Percentiles rank a stretch among this genome's conserved stretches.
These are phyloP conservation scores for Fusarium coffeatum DNA, from an alignment of 2,329 filamentous ascomycete genomes.

Conservation along the genomic window DNA sequence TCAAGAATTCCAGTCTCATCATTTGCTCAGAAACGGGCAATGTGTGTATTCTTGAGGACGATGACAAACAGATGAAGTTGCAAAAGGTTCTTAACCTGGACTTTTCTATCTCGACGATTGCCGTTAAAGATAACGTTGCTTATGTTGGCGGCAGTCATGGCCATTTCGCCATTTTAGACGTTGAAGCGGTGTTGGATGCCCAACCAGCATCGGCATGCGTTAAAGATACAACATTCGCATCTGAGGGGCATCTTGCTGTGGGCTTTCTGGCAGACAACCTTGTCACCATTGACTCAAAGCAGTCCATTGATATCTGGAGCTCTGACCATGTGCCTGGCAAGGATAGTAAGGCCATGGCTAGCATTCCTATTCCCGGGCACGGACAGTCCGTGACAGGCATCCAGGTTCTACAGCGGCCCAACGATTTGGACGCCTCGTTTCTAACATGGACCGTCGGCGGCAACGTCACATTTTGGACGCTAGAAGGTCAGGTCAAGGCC, in stretches of 20 bases:
- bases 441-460: constrained; percentile 91
- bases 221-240: constrained; percentile 53
- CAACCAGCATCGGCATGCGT: constrained; percentile 52
- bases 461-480: constrained; percentile 83
- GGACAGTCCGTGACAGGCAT: constrained; percentile 79
- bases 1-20: constrained; percentile 75
- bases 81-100: constrained; percentile 72
- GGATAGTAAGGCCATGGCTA: constrained; percentile 53
- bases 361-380: constrained; percentile 70
- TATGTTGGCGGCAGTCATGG: constrained; percentile 78
- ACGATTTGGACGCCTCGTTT: constrained; percentile 75
- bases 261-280: constrained; percentile 75
- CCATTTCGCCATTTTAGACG: constrained; percentile 64
- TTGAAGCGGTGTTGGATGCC: constrained; percentile 61
- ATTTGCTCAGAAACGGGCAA: constrained; percentile 90
- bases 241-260: constrained; percentile 70
- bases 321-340: constrained; percentile 58
- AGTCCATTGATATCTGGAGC: constrained; percentile 77
- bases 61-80: constrained; percentile 76
- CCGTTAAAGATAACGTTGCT: constrained; percentile 67
- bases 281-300: constrained; percentile 79
- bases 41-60: constrained; percentile 88
- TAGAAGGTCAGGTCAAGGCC: constrained; percentile 74
- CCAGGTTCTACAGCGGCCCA: constrained; percentile 69
- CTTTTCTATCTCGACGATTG: constrained; percentile 76